A percentile compares a stretch with the other conserved stretches of the same genome.
Conservation (phyloP, 768 basidiomycete species). For the Russula emetica region DNA sequence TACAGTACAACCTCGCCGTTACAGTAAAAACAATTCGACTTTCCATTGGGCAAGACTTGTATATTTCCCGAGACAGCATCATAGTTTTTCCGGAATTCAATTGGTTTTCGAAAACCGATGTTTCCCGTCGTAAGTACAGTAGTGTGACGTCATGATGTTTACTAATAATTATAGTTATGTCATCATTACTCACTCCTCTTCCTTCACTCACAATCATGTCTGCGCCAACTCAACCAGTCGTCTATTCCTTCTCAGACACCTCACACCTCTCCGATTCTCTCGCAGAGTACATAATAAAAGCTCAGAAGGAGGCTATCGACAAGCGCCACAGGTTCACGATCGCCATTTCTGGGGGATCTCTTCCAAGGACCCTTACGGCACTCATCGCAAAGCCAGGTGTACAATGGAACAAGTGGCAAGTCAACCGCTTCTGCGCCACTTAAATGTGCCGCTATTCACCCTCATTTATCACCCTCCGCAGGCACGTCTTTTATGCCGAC, state of each 20-base stretch:
- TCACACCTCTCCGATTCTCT: conserved; percentile 59
- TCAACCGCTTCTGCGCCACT: neutral
- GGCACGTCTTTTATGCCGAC: conserved; percentile 98
- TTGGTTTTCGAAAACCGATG: no score
- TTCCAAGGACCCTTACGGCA: conserved; percentile 75
- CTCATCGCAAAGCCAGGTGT: conserved; percentile 61
- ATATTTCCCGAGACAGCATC: no score
- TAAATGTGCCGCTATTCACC: neutral
- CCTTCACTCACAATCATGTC: neutral
- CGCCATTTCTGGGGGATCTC: conserved; percentile 89
- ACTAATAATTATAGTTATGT: neutral
- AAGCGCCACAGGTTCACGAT: conserved; percentile 89
- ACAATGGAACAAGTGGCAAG: conserved; percentile 93
- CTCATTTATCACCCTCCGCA: conserved; percentile 35
- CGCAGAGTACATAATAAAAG: conserved; percentile 77
- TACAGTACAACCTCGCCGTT: no score
- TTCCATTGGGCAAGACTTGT: no score
- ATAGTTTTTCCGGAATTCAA: no score
- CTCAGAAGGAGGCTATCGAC: conserved; percentile 83
- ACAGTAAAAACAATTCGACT: no score
- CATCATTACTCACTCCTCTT: neutral
- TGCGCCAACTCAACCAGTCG: conserved; percentile 39
- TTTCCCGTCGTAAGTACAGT: neutral
- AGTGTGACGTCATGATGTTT: conserved; percentile 13
- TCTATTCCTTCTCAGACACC: conserved; percentile 63